Evolutionary conservation across 495 filamentous ascomycete genomes (phyloP).

Genomic region (Penicillium ochrochloron): DNA sequence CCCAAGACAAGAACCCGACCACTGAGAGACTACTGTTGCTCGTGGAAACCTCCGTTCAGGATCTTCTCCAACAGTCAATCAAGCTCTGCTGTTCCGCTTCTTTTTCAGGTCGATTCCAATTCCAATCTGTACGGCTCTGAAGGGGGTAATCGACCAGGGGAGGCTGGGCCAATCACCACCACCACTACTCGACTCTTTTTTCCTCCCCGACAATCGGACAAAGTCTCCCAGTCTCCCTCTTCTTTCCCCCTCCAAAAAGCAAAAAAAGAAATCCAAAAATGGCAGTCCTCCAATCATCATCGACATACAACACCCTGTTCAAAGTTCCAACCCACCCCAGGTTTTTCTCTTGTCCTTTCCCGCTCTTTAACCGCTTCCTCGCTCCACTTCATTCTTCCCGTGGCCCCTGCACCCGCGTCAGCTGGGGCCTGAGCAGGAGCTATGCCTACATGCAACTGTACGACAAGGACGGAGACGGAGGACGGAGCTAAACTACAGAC

Average conservation of each 20-base stretch:
- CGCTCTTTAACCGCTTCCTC: constrained; percentile 5
- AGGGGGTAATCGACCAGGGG: background rate
- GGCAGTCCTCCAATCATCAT: background rate
- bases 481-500: background rate
- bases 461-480: background rate
- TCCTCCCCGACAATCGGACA: background rate
- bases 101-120: background rate
- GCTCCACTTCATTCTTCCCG: background rate
- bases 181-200: background rate
- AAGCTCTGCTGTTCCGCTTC: background rate
- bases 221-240: background rate
- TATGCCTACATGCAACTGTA: constrained; percentile 4
- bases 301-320: constrained; percentile 4
- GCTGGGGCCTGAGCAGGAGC: constrained; percentile 12
- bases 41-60: background rate
- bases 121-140: constrained; percentile 13
- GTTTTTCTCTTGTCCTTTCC: background rate
- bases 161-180: constrained; percentile 6
- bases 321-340: constrained; percentile 5
- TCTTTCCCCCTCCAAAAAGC: background rate
- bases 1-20: background rate
- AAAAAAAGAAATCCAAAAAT: constrained; percentile 5
- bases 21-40: background rate
- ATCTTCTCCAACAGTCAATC: background rate
- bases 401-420: constrained; percentile 10